These are phyloP conservation scores for Diutina pseudorugosa DNA, from an alignment of 1,139 yeast species.

Conservation along the genomic window DNA sequence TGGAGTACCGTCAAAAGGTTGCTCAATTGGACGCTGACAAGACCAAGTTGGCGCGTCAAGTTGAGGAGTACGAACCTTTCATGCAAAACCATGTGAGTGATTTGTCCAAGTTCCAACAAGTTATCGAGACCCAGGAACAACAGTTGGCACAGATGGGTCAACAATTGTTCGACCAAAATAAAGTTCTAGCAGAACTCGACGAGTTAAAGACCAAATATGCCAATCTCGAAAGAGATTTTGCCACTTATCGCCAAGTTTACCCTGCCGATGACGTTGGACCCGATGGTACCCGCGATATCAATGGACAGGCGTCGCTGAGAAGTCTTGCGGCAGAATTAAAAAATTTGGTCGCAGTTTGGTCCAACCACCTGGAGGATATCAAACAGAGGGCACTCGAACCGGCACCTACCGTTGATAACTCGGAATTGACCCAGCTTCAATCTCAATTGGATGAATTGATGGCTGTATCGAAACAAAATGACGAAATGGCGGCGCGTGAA, in stretches of 20 bases:
- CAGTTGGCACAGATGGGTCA: conserved; percentile 28
- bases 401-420: conserved; percentile 10
- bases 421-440: conserved; percentile 29
- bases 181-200: neutral
- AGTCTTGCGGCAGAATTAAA: conserved; percentile 26
- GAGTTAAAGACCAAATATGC: conserved; percentile 12
- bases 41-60: conserved; percentile 23
- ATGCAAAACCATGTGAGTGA: conserved; percentile 45
- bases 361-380: conserved; percentile 6
- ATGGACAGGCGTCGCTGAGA: neutral
- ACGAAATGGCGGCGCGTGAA: conserved; percentile 19
- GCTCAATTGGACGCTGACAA: conserved; percentile 39
- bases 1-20: conserved; percentile 34
- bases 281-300: neutral
- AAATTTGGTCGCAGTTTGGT: conserved; percentile 27
- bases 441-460: conserved; percentile 36
- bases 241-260: neutral
- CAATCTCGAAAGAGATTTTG: conserved; percentile 29
- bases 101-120: conserved; percentile 38
- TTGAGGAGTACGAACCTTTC: conserved; percentile 38
- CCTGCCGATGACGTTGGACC: neutral
- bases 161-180: conserved; percentile 7
- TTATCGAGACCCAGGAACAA: conserved; percentile 43
- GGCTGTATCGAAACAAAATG: conserved; percentile 26
- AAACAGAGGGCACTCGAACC: neutral